Conservation (phyloP, 2,329 filamentous ascomycete genomes). For the Diaporthe citrichinensis region DNA sequence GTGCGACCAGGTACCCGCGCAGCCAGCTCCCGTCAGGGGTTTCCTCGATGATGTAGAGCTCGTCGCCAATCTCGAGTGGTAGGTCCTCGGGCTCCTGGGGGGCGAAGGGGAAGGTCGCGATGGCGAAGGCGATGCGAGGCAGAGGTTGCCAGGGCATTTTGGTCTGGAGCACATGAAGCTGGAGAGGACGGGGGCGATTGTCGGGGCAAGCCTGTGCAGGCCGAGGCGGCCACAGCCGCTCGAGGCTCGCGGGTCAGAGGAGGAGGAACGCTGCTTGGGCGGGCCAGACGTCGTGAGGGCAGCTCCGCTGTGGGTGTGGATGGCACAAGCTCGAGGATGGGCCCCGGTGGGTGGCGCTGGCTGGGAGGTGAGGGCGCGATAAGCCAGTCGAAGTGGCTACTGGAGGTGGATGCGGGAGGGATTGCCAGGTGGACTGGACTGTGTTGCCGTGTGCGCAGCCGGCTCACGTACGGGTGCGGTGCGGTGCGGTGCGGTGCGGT, state of each 20-base stretch:
- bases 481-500: not conserved
- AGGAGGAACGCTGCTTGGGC: not conserved
- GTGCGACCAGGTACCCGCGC: slow-evolving; percentile 94
- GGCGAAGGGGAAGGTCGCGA: slow-evolving; percentile 94
- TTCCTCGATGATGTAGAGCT: slow-evolving; percentile 98
- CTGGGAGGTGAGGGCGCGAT: not conserved
- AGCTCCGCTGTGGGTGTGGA: not conserved
- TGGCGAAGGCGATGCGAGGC: slow-evolving; percentile 96
- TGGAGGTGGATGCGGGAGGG: not conserved
- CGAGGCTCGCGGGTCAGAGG: slow-evolving; percentile 19
- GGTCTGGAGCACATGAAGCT: slow-evolving; percentile 42
- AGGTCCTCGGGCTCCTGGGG: slow-evolving; percentile 90
- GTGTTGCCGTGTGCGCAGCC: not conserved
- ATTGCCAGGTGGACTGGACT: not conserved
- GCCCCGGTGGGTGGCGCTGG: not conserved
- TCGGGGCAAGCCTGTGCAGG: slow-evolving; percentile 22
- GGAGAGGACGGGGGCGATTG: slow-evolving; percentile 4
- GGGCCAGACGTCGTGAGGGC: not conserved
- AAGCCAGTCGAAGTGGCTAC: slow-evolving; percentile 41
- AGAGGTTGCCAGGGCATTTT: slow-evolving; percentile 97
- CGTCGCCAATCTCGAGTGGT: slow-evolving; percentile 96
- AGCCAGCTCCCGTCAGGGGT: slow-evolving; percentile 94
- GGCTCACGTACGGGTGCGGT: not conserved
- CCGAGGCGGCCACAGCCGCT: slow-evolving; percentile 31
- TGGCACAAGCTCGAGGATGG: not conserved